Base-by-base conservation (phyloP, 306 rosid species). In the Lathyrus sativus region DNA sequence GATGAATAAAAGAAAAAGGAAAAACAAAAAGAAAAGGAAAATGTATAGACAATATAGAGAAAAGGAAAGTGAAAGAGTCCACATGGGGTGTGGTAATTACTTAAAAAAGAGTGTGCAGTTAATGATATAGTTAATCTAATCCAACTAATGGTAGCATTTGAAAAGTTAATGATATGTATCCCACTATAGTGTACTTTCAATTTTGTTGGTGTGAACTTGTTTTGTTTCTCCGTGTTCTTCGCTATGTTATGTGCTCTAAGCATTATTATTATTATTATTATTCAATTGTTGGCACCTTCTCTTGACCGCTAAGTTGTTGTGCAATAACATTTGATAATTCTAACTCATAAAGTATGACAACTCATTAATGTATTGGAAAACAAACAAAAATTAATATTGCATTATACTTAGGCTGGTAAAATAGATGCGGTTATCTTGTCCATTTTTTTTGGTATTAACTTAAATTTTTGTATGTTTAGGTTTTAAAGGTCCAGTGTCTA, bases 1-100 rank as follows among this genome's bases (percentile, higher is more conserved):
- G 75, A 78, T 87, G 93, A 78, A 38, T 59, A 73, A 81, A 84
- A 78, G 81, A 44, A 82, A 86, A 78, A 83, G 79, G 56, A 62
- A 54, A 65, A 35, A 41, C 11, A 29, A 22, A 61, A 74, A 38
- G 19, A 37, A 62, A 55, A 45, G 69, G 9, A 35, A 77, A 71
- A 78, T 67, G 68, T 75, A 67, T 9, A 31, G 33, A 35, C 76
- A 82, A 75, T 69, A 41, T 71, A 78, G 76, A 75, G 76, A 82
- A 67, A 71, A 48, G 28, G 56, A 49, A 66, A 51, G 70, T 67
- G 79, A 71, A 59, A 65, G 61, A 77, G 77, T 49, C 75, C 75
- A 82, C 80, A 74, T 78, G 80, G 85, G 81, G 73, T 65, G 71
- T 66, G 68, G 56, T 38, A 57, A 8, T 79, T 76, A 62, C 76